These are phyloP conservation scores for Zygosaccharomyces sapae DNA, from an alignment of 1,139 yeast genomes.

Conservation along the genomic window DNA sequence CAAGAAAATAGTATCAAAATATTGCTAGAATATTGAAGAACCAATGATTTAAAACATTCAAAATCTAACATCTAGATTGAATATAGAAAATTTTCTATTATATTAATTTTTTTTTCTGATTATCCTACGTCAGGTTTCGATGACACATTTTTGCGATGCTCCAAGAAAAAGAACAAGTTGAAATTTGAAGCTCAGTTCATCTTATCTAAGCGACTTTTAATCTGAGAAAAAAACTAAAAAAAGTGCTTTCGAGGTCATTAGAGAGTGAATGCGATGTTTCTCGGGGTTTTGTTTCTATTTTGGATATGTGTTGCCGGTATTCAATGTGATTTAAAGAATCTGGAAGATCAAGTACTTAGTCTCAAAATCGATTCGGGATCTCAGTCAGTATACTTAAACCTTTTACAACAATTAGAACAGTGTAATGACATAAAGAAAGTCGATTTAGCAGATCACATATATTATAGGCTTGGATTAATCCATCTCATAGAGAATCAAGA, in stretches of 20 bases:
- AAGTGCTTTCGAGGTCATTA: background rate
- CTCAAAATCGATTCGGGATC: slow-evolving; percentile 13
- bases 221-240: too few species aligned
- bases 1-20: background rate
- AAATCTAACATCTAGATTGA: too few species aligned
- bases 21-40: background rate
- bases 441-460: slow-evolving; percentile 19
- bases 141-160: too few species aligned
- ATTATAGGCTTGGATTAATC: slow-evolving; percentile 29
- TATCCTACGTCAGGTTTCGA: too few species aligned
- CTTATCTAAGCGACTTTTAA: too few species aligned
- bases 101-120: background rate
- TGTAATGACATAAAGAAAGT: slow-evolving; percentile 11
- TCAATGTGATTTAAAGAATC: slow-evolving; percentile 9
- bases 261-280: background rate
- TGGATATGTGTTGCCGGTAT: slow-evolving; percentile 2
- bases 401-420: slow-evolving; percentile 12
- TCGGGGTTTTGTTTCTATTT: background rate
- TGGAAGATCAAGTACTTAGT: slow-evolving; percentile 6
- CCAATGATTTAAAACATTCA: background rate
- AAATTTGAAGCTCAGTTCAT: too few species aligned
- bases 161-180: too few species aligned
- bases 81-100: background rate
- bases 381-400: slow-evolving; percentile 10
- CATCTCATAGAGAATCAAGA: slow-evolving; percentile 29